A percentile compares a stretch with the other conserved stretches of the same genome.
Evolutionary conservation across 2,329 filamentous ascomycete species (phyloP).

Genomic region (Claviceps digitariae): DNA sequence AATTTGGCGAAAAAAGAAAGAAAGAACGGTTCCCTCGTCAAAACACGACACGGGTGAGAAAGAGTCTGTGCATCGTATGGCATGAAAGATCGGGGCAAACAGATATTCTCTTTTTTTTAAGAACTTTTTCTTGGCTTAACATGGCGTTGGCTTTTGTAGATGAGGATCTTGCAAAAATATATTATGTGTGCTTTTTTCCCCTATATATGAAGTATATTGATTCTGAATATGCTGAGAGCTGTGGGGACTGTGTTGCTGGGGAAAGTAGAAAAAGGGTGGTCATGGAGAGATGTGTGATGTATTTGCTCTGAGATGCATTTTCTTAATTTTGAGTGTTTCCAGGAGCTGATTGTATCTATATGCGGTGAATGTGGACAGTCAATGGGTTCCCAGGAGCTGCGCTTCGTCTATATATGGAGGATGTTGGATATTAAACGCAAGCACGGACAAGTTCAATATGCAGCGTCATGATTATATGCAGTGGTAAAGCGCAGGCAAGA

Average conservation of each 20-base stretch:
- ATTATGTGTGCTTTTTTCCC: neutral
- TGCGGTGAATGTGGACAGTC: too few relatives aligned
- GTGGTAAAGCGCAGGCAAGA: neutral
- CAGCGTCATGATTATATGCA: neutral
- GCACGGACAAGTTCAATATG: neutral
- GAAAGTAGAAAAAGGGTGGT: too few relatives aligned
- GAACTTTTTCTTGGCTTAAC: constrained; percentile 1
- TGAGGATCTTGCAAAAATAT: neutral
- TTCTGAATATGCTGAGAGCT: neutral
- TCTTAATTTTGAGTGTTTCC: too few relatives aligned
- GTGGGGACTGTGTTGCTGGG: neutral
- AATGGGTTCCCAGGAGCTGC: too few relatives aligned
- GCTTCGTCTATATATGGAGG: too few relatives aligned
- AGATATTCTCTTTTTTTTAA: neutral
- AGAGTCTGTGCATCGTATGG: neutral
- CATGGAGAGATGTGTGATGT: too few relatives aligned
- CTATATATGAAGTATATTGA: neutral
- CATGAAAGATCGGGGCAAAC: neutral
- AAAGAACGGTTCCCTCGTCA: neutral
- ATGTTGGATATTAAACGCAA: too few relatives aligned
- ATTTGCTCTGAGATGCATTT: too few relatives aligned
- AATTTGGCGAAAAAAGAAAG: neutral
- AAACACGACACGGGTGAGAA: neutral
- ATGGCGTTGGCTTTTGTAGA: constrained; percentile 6
- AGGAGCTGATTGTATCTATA: too few relatives aligned